Evolutionary conservation across 345 rosid species (phyloP).

Genomic region (Eucalyptus pauciflora): DNA sequence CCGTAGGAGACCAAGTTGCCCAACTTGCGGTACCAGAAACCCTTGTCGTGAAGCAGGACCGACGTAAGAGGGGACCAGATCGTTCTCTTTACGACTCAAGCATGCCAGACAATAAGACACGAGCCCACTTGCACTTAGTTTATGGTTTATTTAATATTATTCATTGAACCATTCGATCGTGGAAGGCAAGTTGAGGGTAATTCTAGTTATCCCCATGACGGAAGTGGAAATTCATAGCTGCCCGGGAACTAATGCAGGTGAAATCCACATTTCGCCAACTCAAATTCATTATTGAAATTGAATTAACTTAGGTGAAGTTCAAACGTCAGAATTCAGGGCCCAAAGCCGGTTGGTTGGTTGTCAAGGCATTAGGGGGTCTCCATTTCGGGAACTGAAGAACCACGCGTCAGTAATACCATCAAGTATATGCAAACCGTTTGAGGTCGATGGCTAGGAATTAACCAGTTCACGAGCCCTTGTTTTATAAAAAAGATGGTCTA

Average conservation of each 20-base stretch:
- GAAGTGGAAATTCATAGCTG: not conserved
- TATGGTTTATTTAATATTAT: not conserved
- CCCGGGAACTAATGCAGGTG: not conserved
- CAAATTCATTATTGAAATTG: not conserved
- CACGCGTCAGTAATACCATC: not conserved
- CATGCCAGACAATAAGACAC: not conserved
- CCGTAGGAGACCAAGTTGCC: not conserved
- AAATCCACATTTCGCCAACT: not conserved
- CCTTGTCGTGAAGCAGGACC: not conserved
- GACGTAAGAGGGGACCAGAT: not conserved
- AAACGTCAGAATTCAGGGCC: not conserved
- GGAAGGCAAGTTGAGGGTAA: not conserved
- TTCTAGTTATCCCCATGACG: not conserved
- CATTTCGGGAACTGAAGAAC: too few species aligned
- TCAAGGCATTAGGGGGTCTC: not conserved
- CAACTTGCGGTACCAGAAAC: not conserved
- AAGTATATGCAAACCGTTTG: not conserved
- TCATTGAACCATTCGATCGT: not conserved
- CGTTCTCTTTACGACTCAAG: not conserved
- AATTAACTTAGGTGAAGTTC: not conserved
- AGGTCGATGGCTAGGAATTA: not conserved
- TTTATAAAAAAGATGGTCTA: not conserved
- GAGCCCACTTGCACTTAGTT: not conserved
- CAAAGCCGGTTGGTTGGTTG: not conserved
- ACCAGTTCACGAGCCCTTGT: not conserved